These are phyloP conservation scores for Penicillium simplicissimum DNA, from an alignment of 495 filamentous ascomycete genomes.

Conservation along the genomic window DNA sequence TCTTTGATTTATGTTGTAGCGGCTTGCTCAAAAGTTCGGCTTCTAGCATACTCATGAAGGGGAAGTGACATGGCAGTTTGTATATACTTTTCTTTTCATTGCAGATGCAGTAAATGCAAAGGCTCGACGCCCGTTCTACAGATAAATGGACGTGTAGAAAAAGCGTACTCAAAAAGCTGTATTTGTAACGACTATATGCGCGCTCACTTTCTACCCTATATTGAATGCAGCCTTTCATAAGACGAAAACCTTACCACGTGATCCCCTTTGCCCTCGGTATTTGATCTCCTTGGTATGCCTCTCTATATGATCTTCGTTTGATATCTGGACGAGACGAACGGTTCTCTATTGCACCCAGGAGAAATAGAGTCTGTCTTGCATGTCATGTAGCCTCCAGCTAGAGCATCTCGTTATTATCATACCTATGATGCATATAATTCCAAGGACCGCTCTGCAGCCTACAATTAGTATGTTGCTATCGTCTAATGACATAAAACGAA, in stretches of 20 bases:
- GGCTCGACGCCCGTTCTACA: background rate
- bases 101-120: conserved; percentile 3
- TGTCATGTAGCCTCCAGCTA: no score
- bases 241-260: no score
- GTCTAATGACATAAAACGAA: background rate
- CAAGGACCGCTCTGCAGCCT: no score
- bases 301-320: no score
- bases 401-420: no score
- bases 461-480: background rate
- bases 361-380: no score
- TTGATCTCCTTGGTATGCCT: no score
- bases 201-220: background rate
- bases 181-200: background rate
- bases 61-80: conserved; percentile 16
- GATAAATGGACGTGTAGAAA: background rate
- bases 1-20: conserved; percentile 16
- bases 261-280: no score
- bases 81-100: conserved; percentile 23
- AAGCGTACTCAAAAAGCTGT: background rate
- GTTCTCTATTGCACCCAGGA: no score
- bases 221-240: background rate
- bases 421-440: no score
- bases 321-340: no score
- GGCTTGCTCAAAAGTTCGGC: conserved; percentile 25
- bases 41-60: conserved; percentile 16